Evolutionary conservation across 169 alveolate species (phyloP).

Genomic region (Neospora caninum): DNA sequence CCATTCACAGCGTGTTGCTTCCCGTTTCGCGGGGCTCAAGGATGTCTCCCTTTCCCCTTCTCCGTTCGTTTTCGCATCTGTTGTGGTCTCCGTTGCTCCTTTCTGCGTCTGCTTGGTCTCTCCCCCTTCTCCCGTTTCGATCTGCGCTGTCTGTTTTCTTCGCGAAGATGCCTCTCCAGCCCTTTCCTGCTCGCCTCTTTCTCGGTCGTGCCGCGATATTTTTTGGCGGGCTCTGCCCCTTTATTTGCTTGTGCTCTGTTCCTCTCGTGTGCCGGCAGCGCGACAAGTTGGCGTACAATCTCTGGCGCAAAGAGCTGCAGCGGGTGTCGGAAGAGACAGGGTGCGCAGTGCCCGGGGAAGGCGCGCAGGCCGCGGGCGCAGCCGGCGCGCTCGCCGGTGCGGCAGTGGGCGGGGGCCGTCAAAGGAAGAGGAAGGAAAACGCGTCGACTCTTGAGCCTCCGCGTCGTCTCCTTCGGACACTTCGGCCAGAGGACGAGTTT

Average conservation of each 20-base stretch:
- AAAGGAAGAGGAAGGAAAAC: constrained; percentile 7
- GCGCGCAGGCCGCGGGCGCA: not conserved
- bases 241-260: not conserved
- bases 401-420: constrained; percentile 12
- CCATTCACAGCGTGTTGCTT: too few species aligned
- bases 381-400: not conserved
- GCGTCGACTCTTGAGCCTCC: constrained; percentile 31
- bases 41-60: too few species aligned
- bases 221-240: too few species aligned
- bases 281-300: not conserved
- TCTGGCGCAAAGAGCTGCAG: constrained; percentile 43
- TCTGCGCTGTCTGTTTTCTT: too few species aligned
- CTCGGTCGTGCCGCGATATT: too few species aligned
- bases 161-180: too few species aligned
- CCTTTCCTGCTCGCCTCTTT: too few species aligned
- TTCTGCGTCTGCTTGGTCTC: too few species aligned
- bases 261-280: not conserved
- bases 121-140: too few species aligned
- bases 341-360: not conserved
- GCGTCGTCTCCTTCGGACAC: constrained; percentile 1
- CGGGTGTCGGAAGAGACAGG: not conserved
- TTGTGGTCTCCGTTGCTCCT: too few species aligned
- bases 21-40: too few species aligned
- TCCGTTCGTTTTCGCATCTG: too few species aligned
- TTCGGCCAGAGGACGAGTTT: constrained; percentile 20